Evolutionary conservation across 441 rosid genomes (phyloP).

Genomic region (Adansonia rubrostipa): DNA sequence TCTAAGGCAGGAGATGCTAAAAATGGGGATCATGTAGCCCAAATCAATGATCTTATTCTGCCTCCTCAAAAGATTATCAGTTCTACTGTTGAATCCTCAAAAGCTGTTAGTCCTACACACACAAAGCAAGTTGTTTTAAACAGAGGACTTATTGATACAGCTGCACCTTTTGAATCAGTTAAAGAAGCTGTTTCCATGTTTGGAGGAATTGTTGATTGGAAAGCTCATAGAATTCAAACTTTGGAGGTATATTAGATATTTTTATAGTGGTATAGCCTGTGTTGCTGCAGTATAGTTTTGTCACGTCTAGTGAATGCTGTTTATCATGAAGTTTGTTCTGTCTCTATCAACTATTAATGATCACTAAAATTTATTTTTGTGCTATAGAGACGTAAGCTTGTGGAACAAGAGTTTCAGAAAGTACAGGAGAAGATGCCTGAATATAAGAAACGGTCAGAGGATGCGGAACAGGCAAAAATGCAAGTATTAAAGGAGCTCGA

Average conservation of each 20-base stretch:
- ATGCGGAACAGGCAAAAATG: constrained; percentile 64
- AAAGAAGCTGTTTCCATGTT: constrained; percentile 93
- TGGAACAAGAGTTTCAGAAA: constrained; percentile 79
- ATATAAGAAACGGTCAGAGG: constrained; percentile 57
- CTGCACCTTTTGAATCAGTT: constrained; percentile 91
- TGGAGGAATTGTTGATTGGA: constrained; percentile 98
- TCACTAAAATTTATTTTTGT: constrained; percentile 21
- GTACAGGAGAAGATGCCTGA: constrained; percentile 73
- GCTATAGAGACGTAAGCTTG: constrained; percentile 65
- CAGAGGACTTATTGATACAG: constrained; percentile 75
- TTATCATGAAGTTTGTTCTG: constrained; percentile 1
- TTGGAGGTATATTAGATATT: constrained; percentile 59
- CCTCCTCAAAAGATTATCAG: constrained; percentile 8
- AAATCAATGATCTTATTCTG: constrained; percentile 8
- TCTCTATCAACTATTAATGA: neutral
- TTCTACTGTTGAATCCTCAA: constrained; percentile 38
- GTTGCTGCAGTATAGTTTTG: constrained; percentile 20
- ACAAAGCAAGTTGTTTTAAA: neutral
- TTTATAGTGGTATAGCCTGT: constrained; percentile 3
- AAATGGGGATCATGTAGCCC: constrained; percentile 16
- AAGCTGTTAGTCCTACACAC: constrained; percentile 26
- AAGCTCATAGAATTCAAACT: constrained; percentile 78
- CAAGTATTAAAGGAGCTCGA: constrained; percentile 74
- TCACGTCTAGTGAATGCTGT: neutral
- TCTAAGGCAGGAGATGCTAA: neutral